Evolutionary conservation across 768 basidiomycete genomes (phyloP).

Genomic region (Mycena chlorophos): DNA sequence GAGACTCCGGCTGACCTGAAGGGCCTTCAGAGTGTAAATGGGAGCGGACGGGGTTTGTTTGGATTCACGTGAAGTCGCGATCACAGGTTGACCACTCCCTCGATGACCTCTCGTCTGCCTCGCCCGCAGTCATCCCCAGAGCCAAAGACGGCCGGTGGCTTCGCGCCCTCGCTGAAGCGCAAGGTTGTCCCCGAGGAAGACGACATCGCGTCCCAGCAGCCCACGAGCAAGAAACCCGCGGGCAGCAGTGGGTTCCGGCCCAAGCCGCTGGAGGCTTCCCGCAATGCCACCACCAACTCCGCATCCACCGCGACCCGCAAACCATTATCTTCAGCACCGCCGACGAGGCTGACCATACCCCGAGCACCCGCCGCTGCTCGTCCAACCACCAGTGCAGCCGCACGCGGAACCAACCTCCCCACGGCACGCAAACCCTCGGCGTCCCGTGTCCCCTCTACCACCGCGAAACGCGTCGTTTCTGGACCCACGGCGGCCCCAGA

Average conservation of each 20-base stretch:
- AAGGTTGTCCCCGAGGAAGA: conserved; percentile 21
- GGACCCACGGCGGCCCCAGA: no score
- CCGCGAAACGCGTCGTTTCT: conserved; percentile 13
- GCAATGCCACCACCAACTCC: conserved; percentile 7
- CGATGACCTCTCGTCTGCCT: conserved; percentile 13
- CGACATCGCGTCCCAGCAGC: conserved; percentile 14
- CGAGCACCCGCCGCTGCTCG: conserved; percentile 15
- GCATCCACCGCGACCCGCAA: neutral
- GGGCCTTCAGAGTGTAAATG: no score
- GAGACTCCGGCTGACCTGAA: no score
- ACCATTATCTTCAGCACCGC: neutral
- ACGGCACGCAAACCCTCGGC: conserved; percentile 18
- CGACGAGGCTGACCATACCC: conserved; percentile 12
- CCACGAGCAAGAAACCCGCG: conserved; percentile 13
- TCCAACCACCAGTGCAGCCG: conserved; percentile 5
- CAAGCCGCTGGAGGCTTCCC: conserved; percentile 13
- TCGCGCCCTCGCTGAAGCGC: conserved; percentile 17
- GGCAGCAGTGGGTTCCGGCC: conserved; percentile 15
- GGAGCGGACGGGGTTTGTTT: neutral
- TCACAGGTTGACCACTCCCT: neutral
- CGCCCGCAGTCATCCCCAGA: conserved; percentile 18
- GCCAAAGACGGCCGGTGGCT: conserved; percentile 4
- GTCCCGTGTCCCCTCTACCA: conserved; percentile 13
- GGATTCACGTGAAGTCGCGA: neutral
- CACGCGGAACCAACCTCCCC: conserved; percentile 15